Conservation (phyloP, 306 rosid genomes). For the Amphicarpaea edgeworthii region DNA sequence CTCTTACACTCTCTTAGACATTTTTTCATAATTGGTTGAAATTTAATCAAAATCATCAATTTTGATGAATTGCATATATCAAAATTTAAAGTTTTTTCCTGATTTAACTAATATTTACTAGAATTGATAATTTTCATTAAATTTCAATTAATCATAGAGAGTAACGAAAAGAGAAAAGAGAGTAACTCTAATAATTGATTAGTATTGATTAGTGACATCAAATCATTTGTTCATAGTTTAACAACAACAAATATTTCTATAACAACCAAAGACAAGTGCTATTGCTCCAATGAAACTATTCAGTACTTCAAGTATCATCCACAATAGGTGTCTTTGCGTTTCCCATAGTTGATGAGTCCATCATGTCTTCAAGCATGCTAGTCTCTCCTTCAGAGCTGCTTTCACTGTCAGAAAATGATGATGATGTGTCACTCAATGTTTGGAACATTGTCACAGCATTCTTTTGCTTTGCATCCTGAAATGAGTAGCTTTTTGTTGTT, state of each 20-base stretch:
- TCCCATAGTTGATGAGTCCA: slow-evolving; percentile 38
- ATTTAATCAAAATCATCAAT: no score
- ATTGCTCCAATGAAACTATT: slow-evolving; percentile 11
- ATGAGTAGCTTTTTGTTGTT: slow-evolving; percentile 56
- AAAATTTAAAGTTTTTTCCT: no score
- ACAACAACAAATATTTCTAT: neutral
- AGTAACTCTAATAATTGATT: no score
- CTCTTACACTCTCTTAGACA: no score
- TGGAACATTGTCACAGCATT: slow-evolving; percentile 54
- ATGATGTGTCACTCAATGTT: slow-evolving; percentile 60
- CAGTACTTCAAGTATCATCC: slow-evolving; percentile 35
- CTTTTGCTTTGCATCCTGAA: slow-evolving; percentile 53
- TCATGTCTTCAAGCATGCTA: slow-evolving; percentile 41
- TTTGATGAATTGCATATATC: no score
- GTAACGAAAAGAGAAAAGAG: no score
- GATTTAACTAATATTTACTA: no score
- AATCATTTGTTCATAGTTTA: neutral
- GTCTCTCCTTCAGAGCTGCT: slow-evolving; percentile 53
- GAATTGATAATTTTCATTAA: no score
- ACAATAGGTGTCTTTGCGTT: slow-evolving; percentile 42
- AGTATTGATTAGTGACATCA: neutral
- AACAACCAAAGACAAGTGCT: slow-evolving; percentile 4
- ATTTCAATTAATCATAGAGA: no score
- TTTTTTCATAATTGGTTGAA: no score
- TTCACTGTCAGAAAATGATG: no score